Evolutionary conservation across 805 yeast genomes (phyloP).

Genomic region (Lipomyces spencermartinsiae): DNA sequence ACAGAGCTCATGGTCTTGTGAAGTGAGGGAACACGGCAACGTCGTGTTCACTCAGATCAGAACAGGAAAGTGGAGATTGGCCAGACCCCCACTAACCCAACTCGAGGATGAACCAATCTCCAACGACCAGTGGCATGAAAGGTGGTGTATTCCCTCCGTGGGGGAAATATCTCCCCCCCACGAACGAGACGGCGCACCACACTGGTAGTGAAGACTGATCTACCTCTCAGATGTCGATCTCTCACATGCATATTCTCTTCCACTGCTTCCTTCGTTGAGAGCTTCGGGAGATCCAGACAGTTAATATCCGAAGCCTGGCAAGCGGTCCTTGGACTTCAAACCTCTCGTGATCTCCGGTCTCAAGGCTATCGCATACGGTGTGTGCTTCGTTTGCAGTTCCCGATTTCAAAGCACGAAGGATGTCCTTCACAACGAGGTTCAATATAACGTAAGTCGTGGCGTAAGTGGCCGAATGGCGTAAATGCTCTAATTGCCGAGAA

Average conservation of each 20-base stretch:
- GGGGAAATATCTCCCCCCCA: too few species aligned
- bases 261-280: neutral
- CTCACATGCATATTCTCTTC: neutral
- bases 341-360: neutral
- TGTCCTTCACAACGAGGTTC: conserved; percentile 1
- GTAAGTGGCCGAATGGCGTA: too few species aligned
- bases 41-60: neutral
- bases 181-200: neutral
- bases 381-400: neutral
- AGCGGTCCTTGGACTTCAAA: neutral
- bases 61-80: neutral
- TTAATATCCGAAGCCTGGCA: neutral
- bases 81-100: neutral
- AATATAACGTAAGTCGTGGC: too few species aligned
- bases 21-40: neutral
- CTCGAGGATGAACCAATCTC: conserved; percentile 4
- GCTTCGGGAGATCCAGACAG: conserved; percentile 2
- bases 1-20: neutral
- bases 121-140: neutral
- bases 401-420: neutral
- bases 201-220: conserved; percentile 5
- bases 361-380: neutral
- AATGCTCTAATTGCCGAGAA: too few species aligned
- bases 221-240: neutral
- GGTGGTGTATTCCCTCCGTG: too few species aligned